phyloP scores from a whole-genome alignment of 139 green algal species.

The Chlamydomonas sphaeroides region DNA sequence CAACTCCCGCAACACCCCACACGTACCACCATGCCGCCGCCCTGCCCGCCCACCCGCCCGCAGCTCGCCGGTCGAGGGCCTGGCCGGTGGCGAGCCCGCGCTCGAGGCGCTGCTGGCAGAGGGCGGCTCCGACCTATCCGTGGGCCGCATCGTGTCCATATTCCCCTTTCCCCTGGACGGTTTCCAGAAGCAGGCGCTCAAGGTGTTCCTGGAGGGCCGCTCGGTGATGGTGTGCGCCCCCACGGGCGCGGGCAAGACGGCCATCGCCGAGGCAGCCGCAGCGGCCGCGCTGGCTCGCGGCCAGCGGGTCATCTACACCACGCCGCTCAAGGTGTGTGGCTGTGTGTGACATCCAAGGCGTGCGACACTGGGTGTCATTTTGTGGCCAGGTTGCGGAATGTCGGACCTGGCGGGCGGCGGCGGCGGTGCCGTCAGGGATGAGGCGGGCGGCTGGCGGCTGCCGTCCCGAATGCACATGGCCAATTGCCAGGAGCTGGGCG shows the following conservation, averaged over 20 bases:
- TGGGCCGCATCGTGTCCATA: slow-evolving; percentile 43
- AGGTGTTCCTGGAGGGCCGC: slow-evolving; percentile 74
- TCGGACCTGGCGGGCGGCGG: too few species aligned
- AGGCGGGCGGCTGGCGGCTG: too few species aligned
- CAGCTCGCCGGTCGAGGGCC: not conserved
- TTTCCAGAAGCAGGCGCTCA: slow-evolving; percentile 50
- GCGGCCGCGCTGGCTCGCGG: slow-evolving; percentile 77
- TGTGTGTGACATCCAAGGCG: too few species aligned
- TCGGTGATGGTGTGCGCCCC: slow-evolving; percentile 94
- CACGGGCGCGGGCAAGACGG: slow-evolving; percentile 96
- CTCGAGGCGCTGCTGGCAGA: slow-evolving; percentile 68
- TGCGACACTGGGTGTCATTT: too few species aligned
- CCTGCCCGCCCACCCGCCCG: not conserved
- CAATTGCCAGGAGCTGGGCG: too few species aligned
- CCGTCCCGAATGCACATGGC: too few species aligned
- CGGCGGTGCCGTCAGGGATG: too few species aligned
- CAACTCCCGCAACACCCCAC: not conserved
- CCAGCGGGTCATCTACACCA: slow-evolving; percentile 91
- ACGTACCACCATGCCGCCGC: too few species aligned
- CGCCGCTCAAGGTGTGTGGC: slow-evolving; percentile 77
- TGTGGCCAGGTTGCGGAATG: too few species aligned
- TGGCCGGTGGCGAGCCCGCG: slow-evolving; percentile 53
- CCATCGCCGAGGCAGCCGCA: slow-evolving; percentile 92
- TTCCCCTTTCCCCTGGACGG: slow-evolving; percentile 54
- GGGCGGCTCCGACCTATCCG: slow-evolving; percentile 38